Conservation (phyloP, 1,284 basidiomycete genomes). For the Porodaedalea pini region DNA sequence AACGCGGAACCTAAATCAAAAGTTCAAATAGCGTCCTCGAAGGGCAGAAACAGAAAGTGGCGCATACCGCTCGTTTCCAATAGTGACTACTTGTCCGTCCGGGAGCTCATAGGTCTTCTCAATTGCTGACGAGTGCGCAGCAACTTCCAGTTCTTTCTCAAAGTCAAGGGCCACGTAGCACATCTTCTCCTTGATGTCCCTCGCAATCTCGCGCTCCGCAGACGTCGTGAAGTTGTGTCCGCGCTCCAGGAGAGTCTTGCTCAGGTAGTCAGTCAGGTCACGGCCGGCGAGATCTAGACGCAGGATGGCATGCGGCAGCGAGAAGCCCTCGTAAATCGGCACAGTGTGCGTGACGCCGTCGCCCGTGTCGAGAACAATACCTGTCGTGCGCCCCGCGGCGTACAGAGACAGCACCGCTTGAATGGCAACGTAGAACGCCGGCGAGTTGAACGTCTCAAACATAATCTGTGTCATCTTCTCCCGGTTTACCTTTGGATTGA, state of each 20-base stretch:
- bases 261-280: conserved; percentile 90
- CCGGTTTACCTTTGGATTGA: conserved; percentile 92
- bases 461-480: conserved; percentile 98
- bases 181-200: conserved; percentile 71
- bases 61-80: conserved; percentile 86
- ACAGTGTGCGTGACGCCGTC: conserved; percentile 99
- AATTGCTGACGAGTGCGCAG: conserved; percentile 85
- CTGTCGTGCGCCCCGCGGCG: conserved; percentile 88
- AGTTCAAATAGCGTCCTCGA: not conserved
- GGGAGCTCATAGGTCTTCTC: conserved; percentile 97
- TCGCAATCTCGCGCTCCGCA: conserved; percentile 78
- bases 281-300: conserved; percentile 95
- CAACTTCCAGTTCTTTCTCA: conserved; percentile 86
- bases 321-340: conserved; percentile 98
- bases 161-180: conserved; percentile 70
- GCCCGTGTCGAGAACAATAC: conserved; percentile 97
- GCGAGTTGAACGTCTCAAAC: conserved; percentile 96
- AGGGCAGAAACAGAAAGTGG: not conserved
- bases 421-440: conserved; percentile 92
- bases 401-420: conserved; percentile 92
- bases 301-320: conserved; percentile 91
- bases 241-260: conserved; percentile 93
- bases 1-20: conserved; percentile 75
- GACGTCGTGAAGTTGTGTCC: conserved; percentile 95
- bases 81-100: conserved; percentile 95